Evolutionary conservation across 129 eudicot genomes (phyloP), one percentile per base, ranked within the genome.

Genomic region (Mikania micrantha): DNA sequence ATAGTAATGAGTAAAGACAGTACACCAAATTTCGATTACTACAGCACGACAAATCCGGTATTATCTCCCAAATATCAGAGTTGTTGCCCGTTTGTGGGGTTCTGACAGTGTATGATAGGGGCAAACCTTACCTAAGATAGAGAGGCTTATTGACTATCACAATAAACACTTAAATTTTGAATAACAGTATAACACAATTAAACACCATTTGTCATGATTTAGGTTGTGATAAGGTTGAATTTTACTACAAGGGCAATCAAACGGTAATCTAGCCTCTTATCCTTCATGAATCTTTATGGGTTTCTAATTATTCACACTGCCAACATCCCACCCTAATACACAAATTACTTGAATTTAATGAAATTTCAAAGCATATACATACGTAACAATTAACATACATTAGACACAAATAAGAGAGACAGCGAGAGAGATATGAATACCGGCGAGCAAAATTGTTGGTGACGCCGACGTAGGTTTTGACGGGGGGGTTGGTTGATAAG

Each of bases 381-480:
- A 50, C 7, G 6, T 10, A 56, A 19, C 2, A 12, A 68, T 8
- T 35, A 10, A 59, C 9, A 36, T 3, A 50, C 3, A 45, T 15
- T 21, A 54, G 16, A 63, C 17, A 17, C 35, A 32, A 15, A 56
- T 41, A 16, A 44, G 21, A 63, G 27, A 20, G 38, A 36, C 10
- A 52, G 50, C 15, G 41, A 45, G 35, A 63, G 69, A 49, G 32
- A 24, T 58, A 35, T 7, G 17, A 0, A 24, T 81, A 90, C 97
- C 97, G 95, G 71, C 95, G 91, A 49, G 87, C 52, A 77, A 92
- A 92, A 72, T 92, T 67, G 73, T 70, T 88, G 87, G 96, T 88
- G 75, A 85, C 98, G 44, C 95, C 96, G n/a, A 92, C 98, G 65
- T 92, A 92, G 6, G 98, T 92, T 61, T 84, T 92, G 84, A 84